Evolutionary conservation across 768 basidiomycete species (phyloP).

Genomic region (Clavulina sp.): DNA sequence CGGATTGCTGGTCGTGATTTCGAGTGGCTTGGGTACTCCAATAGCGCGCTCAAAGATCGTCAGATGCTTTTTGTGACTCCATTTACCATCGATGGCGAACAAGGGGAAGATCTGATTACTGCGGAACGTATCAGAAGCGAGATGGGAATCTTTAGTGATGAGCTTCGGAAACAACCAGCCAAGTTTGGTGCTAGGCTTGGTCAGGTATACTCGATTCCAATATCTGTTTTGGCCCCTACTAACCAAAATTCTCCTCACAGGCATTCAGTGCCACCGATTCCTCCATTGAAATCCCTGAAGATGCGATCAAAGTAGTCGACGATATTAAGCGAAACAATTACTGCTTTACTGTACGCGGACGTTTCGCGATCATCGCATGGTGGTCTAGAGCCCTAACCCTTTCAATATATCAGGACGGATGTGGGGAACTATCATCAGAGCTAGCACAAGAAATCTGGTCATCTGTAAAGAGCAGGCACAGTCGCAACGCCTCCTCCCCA

Average conservation of each 20-base stretch:
- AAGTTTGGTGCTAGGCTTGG: conserved; percentile 47
- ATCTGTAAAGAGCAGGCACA: conserved; percentile 19
- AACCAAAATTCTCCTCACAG: conserved; percentile 24
- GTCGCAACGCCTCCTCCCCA: conserved; percentile 6
- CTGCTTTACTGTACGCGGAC: conserved; percentile 39
- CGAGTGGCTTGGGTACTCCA: conserved; percentile 52
- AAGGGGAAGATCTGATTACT: conserved; percentile 22
- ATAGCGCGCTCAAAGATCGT: conserved; percentile 57
- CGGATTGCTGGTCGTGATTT: conserved; percentile 38
- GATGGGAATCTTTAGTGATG: conserved; percentile 37
- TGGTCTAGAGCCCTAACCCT: not conserved
- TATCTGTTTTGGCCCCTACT: not conserved
- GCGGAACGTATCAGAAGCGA: conserved; percentile 35
- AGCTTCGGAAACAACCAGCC: conserved; percentile 41
- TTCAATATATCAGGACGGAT: conserved; percentile 34
- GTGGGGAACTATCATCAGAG: conserved; percentile 41
- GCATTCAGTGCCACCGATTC: conserved; percentile 61
- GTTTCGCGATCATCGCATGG: not conserved
- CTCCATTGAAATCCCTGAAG: conserved; percentile 25
- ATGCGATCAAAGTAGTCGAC: conserved; percentile 25
- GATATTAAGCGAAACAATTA: conserved; percentile 29
- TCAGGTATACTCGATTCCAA: not conserved
- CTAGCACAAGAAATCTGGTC: conserved; percentile 33
- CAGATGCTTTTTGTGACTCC: conserved; percentile 62
- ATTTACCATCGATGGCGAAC: conserved; percentile 25